Conservation (phyloP, 208 protist genomes). For the Wallacemonas sp. region DNA sequence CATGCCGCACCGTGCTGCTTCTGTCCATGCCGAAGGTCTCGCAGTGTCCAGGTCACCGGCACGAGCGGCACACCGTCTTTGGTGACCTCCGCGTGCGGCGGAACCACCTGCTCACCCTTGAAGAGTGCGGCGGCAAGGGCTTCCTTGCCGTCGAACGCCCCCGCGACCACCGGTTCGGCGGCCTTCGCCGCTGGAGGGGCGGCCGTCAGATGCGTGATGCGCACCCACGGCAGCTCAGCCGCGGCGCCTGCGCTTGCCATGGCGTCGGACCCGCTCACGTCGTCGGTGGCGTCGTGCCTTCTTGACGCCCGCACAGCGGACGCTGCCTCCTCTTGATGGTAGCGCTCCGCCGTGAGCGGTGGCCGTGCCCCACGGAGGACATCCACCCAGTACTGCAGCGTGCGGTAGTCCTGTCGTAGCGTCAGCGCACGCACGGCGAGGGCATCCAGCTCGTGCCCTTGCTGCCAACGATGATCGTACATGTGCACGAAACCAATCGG, state of each 20-base stretch:
- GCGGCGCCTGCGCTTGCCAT: too few species aligned
- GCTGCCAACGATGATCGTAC: conserved; percentile 16
- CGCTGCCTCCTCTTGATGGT: background rate
- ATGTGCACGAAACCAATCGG: conserved; percentile 28
- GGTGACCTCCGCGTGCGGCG: too few species aligned
- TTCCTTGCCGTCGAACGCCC: too few species aligned
- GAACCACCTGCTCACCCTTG: too few species aligned
- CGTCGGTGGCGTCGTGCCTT: too few species aligned
- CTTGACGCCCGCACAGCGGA: too few species aligned
- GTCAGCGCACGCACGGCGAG: conserved; percentile 33
- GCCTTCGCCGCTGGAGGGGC: background rate
- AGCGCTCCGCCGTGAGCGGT: background rate
- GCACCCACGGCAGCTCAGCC: conserved; percentile 5
- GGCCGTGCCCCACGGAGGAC: background rate
- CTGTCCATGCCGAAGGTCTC: background rate
- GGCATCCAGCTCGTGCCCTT: conserved; percentile 35
- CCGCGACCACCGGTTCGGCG: too few species aligned
- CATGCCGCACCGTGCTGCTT: background rate
- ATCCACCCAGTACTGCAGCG: conserved; percentile 2
- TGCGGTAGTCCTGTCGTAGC: conserved; percentile 14
- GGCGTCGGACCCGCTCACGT: background rate
- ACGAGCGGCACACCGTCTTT: too few species aligned
- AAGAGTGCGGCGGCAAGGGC: background rate
- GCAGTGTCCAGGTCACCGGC: background rate
- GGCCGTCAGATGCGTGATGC: background rate